phyloP scores from a whole-genome alignment of 208 protist genomes.

The Crithidia thermophila region DNA sequence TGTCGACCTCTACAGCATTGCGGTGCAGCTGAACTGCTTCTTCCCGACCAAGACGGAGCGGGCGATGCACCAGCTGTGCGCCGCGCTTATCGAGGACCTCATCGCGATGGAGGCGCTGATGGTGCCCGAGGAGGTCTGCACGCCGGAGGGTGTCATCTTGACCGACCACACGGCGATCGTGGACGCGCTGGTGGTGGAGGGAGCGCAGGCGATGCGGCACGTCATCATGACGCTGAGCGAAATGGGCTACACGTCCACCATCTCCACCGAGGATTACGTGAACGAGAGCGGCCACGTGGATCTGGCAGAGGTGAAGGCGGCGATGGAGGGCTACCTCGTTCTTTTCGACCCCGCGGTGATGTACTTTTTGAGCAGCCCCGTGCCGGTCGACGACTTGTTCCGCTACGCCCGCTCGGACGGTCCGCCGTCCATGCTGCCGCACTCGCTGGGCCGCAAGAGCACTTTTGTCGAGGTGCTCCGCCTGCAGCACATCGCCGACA shows the following conservation, averaged over 20 bases:
- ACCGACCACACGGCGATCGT: conserved; percentile 22
- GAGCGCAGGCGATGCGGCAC: conserved; percentile 29
- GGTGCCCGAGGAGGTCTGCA: conserved; percentile 20
- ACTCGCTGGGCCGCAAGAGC: conserved; percentile 33
- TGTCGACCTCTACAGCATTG: conserved; percentile 35
- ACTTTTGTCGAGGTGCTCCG: conserved; percentile 41
- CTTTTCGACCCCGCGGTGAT: conserved; percentile 19
- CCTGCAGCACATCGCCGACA: conserved; percentile 47
- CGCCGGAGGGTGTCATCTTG: conserved; percentile 14
- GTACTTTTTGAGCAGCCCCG: conserved; percentile 34
- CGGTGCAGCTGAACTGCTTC: conserved; percentile 39
- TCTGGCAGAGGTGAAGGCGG: background rate
- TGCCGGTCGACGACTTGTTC: conserved; percentile 38
- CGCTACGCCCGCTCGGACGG: conserved; percentile 17
- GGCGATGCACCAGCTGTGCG: conserved; percentile 28
- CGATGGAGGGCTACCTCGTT: conserved; percentile 24
- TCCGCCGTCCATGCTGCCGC: conserved; percentile 18
- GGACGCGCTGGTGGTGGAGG: conserved; percentile 29
- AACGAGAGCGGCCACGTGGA: background rate
- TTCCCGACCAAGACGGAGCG: conserved; percentile 43
- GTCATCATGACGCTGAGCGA: conserved; percentile 19
- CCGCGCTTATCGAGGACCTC: conserved; percentile 36
- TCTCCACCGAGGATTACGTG: conserved; percentile 12
- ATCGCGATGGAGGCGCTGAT: conserved; percentile 23
- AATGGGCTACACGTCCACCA: background rate